Base-by-base conservation (phyloP, 768 basidiomycete species). In the Peribolospora kevripleyi region DNA sequence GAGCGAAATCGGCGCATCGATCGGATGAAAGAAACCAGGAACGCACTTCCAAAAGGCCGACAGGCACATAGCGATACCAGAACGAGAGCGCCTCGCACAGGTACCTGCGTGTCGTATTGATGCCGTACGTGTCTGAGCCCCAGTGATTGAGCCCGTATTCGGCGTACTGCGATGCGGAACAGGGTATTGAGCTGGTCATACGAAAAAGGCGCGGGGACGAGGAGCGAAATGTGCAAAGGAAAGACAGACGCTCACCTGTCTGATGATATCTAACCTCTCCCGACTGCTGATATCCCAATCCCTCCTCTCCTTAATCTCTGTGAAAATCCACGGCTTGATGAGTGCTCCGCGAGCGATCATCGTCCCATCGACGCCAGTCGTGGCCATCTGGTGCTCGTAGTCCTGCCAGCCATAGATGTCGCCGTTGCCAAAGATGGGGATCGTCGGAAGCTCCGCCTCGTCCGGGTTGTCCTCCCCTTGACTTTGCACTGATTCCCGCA, bases 361-460 rank as follows among this genome's bases (percentile, higher is more conserved):
- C 48, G 95, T 73, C 5, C 90, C 88, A 64, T 95, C 90, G 0
- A 93, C 87, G 4, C 85, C 85, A 38, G 75, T 78, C n/a, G 70
- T 65, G 48, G 85, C 78, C 40, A 88, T 74, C 48, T 76, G 76
- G 11, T 75, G 68, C 76, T 82, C 83, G 66, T 90, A 90, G 56
- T 76, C 80, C 56, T 81, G 72, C 5, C 83, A 77, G 3, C 87
- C 90, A 70, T 83, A 98, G 60, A 82, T 84, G 65, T 98, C 93
- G 0, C 93, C 93, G 38, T 87, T 87, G 6, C 93, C 93, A 59
- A 95, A 91, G 48, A 98, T 88, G 0, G 90, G 90, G n/a, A 95
- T 73, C 0, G 82, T 75, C 0, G 79, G 73, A 10, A 90, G 53
- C 5, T 61, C 64, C 3, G 65, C 63, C 39, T 70, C 69, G 5